phyloP scores from a whole-genome alignment of 179 eudicot genomes.

The Beta corolliflora region DNA sequence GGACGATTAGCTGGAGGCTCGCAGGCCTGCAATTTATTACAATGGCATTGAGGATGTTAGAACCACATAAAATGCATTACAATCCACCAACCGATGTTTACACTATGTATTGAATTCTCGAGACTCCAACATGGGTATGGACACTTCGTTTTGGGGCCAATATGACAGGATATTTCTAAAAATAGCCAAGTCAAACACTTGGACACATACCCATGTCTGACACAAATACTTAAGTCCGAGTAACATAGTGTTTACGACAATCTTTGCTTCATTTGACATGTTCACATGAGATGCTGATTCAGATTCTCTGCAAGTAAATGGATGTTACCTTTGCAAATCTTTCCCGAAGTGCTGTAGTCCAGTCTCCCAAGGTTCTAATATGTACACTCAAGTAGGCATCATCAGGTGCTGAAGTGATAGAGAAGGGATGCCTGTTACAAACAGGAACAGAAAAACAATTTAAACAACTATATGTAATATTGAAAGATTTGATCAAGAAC shows the following conservation, averaged over 20 bases:
- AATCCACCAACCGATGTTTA: background rate
- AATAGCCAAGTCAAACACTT: no score
- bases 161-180: no score
- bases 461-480: background rate
- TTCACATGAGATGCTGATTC: background rate
- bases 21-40: slow-evolving; percentile 52
- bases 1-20: slow-evolving; percentile 45
- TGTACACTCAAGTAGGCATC: slow-evolving; percentile 91
- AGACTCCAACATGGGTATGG: no score
- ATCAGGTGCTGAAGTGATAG: slow-evolving; percentile 94
- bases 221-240: no score
- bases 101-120: no score
- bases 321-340: slow-evolving; percentile 60
- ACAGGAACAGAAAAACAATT: background rate
- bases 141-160: no score
- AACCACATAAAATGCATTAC: background rate
- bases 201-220: no score
- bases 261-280: background rate
- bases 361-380: slow-evolving; percentile 86
- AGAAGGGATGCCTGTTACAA: slow-evolving; percentile 86
- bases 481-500: no score
- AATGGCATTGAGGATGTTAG: slow-evolving; percentile 12
- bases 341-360: slow-evolving; percentile 77
- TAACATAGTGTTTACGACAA: background rate
- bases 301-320: background rate